A percentile compares a stretch with the other conserved stretches of the same genome.
phyloP scores from a whole-genome alignment of 2,329 filamentous ascomycete species.

The Penicillium occitanis region DNA sequence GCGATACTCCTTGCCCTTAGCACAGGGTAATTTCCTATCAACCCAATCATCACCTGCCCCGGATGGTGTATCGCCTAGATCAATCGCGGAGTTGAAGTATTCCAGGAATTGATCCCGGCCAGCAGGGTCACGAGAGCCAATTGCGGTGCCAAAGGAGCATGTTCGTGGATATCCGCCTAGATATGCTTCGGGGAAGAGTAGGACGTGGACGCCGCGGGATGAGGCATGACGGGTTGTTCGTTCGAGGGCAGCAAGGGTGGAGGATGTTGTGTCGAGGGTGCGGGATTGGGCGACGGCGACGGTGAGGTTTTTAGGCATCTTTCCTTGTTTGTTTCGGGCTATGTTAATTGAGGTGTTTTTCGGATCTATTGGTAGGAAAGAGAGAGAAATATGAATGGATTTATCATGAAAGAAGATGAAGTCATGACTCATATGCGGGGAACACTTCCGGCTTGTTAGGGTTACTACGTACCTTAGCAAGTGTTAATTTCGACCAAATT shows the following conservation, averaged over 20 bases:
- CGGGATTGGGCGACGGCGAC: slow-evolving; percentile 50
- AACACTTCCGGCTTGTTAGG: background rate
- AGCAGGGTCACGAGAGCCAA: slow-evolving; percentile 66
- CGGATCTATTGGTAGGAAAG: background rate
- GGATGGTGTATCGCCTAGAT: slow-evolving; percentile 73
- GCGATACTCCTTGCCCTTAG: slow-evolving; percentile 53
- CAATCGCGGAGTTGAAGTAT: slow-evolving; percentile 77
- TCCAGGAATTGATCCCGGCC: slow-evolving; percentile 79
- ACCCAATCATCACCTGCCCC: slow-evolving; percentile 75
- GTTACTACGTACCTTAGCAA: background rate
- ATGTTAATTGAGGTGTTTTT: background rate
- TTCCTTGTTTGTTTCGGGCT: background rate
- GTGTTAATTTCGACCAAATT: background rate
- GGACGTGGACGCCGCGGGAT: slow-evolving; percentile 60
- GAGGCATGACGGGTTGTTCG: slow-evolving; percentile 64
- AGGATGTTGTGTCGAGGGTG: slow-evolving; percentile 42
- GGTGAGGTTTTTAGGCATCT: slow-evolving; percentile 44
- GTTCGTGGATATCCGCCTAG: slow-evolving; percentile 88
- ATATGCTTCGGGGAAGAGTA: slow-evolving; percentile 90
- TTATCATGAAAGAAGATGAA: background rate
- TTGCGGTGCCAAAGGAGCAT: slow-evolving; percentile 69
- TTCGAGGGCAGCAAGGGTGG: slow-evolving; percentile 68
- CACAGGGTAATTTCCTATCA: slow-evolving; percentile 57
- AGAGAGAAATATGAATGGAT: background rate
- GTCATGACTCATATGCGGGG: background rate